Percentiles rank a stretch among this genome's conserved stretches.
These are phyloP conservation scores for Entonaema liquescens DNA, from an alignment of 495 filamentous ascomycete species.

Conservation along the genomic window DNA sequence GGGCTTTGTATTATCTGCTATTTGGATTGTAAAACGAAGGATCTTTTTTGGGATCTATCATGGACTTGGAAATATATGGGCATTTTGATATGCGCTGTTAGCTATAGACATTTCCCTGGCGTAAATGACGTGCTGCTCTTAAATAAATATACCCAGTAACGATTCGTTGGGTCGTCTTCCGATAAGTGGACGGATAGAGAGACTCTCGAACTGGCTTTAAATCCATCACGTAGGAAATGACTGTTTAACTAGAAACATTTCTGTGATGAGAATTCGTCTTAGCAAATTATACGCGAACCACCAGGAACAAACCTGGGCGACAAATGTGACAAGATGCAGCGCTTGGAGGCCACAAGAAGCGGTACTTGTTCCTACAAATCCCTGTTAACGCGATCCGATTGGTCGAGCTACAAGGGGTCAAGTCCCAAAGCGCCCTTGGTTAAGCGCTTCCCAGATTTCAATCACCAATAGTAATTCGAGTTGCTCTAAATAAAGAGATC, in stretches of 20 bases:
- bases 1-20: neutral
- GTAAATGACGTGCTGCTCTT: neutral
- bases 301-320: slow-evolving; percentile 11
- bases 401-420: slow-evolving; percentile 31
- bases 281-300: neutral
- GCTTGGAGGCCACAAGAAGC: slow-evolving; percentile 29
- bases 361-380: slow-evolving; percentile 19
- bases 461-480: slow-evolving; percentile 32
- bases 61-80: neutral
- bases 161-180: too few species aligned
- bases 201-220: too few species aligned
- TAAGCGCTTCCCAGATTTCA: slow-evolving; percentile 42
- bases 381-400: slow-evolving; percentile 38
- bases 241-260: neutral
- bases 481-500: slow-evolving; percentile 38
- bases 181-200: too few species aligned
- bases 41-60: neutral
- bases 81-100: neutral
- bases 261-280: neutral
- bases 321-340: slow-evolving; percentile 41
- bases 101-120: neutral
- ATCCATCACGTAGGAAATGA: too few species aligned
- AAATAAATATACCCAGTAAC: neutral
- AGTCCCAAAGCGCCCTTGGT: slow-evolving; percentile 33
- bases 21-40: neutral